Evolutionary conservation across 2,329 filamentous ascomycete genomes (phyloP), one percentile per base, ranked within the genome.

Genomic region (Cladosporium velox): DNA sequence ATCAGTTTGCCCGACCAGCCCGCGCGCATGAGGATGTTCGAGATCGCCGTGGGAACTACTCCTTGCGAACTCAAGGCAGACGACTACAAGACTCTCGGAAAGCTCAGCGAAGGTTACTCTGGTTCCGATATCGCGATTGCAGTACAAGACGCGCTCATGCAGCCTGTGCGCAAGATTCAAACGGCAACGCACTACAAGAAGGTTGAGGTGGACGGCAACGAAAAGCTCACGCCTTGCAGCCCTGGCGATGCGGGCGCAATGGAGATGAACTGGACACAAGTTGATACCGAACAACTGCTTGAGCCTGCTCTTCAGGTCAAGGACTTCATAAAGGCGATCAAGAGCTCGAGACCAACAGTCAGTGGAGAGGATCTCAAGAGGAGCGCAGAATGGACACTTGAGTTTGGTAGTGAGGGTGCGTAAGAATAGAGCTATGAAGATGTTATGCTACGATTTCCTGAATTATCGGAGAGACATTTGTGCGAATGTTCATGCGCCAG

Each of bases 171-270:
- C 68, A 96, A 97, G 80, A 98, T 99, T 72, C 90, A 98, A 78
- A 96, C 93, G 69, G 94, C 95, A 21, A 99, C 95, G 63, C 95
- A 99, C 82, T 99, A 98, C 81, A 97, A 97, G 79, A 90, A 91
- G 82, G 88, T 96, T 35, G 85, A 85, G 72, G 84, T 88, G 66
- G 90, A 96, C 54, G 86, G 84, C 38, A 76, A 77, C 66, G 83
- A 86, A 66, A 91, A 89, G 78, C 78, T 92, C 67, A 98, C 93
- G 0, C 96, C 95, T 0, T 99, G 95, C 82, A 97, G 93, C 3
- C 96, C 95, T 0, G 95, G 95, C 47, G 94, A 97, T 72, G 79
- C 84, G 0, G 90, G 91, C 15, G 94, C 93, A 21, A 87, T 88
- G 71, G 95, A 99, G 79, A 97, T 98, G 92, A 91, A 89, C 1